Conservation (phyloP, 345 rosid species). For the Chamaenerion angustifolium region DNA sequence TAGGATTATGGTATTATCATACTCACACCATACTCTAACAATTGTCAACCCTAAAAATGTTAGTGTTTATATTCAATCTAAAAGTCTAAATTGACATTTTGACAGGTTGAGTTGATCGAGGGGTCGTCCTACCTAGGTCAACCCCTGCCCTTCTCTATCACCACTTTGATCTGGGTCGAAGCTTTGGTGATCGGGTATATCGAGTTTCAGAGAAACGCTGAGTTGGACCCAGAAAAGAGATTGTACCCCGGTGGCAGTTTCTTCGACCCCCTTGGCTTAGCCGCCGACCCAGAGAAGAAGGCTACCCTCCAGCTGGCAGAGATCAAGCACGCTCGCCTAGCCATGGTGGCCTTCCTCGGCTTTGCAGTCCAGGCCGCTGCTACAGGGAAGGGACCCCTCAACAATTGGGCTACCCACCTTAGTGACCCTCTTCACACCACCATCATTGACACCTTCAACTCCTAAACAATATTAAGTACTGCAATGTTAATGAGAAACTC, state of each 20-base stretch:
- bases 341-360: constrained; percentile 84
- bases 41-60: too few species aligned
- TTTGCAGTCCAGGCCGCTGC: constrained; percentile 89
- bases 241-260: constrained; percentile 74
- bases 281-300: constrained; percentile 84
- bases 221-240: constrained; percentile 87
- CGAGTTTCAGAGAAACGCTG: constrained; percentile 86
- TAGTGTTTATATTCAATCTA: too few species aligned
- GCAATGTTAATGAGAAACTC: too few species aligned
- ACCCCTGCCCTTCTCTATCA: constrained; percentile 74
- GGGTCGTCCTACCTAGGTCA: constrained; percentile 91
- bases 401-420: constrained; percentile 98
- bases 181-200: constrained; percentile 73
- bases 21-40: too few species aligned
- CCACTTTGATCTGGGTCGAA: constrained; percentile 83
- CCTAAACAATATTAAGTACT: constrained; percentile 12
- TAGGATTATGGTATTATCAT: too few species aligned
- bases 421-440: constrained; percentile 99
- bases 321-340: constrained; percentile 98
- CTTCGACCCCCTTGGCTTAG: constrained; percentile 85
- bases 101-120: constrained; percentile 89
- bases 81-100: too few species aligned
- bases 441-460: constrained; percentile 67
- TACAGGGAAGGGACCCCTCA: constrained; percentile 87
- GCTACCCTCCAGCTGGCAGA: constrained; percentile 81